A percentile compares a stretch with the other conserved stretches of the same genome.
These are phyloP conservation scores for Colletotrichum eremochloae DNA, from an alignment of 2,329 filamentous ascomycete species.

Conservation along the genomic window DNA sequence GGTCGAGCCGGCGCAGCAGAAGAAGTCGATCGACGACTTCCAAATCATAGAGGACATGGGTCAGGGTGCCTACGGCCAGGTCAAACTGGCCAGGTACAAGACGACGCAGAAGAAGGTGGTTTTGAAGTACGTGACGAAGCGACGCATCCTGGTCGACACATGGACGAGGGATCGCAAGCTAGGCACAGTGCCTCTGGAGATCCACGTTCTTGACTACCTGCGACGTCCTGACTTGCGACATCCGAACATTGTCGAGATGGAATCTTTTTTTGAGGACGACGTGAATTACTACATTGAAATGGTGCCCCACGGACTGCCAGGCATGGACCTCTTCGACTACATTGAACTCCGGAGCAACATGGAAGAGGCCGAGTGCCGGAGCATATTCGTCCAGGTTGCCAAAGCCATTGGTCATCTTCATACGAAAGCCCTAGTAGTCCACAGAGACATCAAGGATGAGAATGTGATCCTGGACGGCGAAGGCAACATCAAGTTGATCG, in stretches of 20 bases:
- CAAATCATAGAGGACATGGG: constrained; percentile 97
- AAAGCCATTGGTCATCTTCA: constrained; percentile 92
- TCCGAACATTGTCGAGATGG: constrained; percentile 80
- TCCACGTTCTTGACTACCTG: constrained; percentile 95
- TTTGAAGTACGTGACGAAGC: constrained; percentile 97
- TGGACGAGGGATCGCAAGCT: constrained; percentile 95
- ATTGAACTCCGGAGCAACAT: constrained; percentile 97
- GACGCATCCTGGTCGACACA: constrained; percentile 95
- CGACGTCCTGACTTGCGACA: constrained; percentile 78
- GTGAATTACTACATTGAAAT: constrained; percentile 99
- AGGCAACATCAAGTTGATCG: constrained; percentile 95
- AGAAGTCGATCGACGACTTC: constrained; percentile 92
- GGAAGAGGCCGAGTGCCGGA: constrained; percentile 93
- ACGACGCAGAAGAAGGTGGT: constrained; percentile 86
- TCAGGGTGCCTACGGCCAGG: constrained; percentile 96
- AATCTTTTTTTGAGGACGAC: constrained; percentile 82
- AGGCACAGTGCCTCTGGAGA: constrained; percentile 95
- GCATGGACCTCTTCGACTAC: constrained; percentile 99
- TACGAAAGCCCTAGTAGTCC: constrained; percentile 89
- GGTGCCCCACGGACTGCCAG: constrained; percentile 92
- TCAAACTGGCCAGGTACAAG: constrained; percentile 93
- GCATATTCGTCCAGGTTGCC: constrained; percentile 95
- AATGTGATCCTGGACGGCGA: constrained; percentile 97
- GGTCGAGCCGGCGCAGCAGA: constrained; percentile 60
- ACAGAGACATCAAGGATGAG: constrained; percentile 99